phyloP scores from a whole-genome alignment of 257 asterid genomes.

The Solanum sitiens region DNA sequence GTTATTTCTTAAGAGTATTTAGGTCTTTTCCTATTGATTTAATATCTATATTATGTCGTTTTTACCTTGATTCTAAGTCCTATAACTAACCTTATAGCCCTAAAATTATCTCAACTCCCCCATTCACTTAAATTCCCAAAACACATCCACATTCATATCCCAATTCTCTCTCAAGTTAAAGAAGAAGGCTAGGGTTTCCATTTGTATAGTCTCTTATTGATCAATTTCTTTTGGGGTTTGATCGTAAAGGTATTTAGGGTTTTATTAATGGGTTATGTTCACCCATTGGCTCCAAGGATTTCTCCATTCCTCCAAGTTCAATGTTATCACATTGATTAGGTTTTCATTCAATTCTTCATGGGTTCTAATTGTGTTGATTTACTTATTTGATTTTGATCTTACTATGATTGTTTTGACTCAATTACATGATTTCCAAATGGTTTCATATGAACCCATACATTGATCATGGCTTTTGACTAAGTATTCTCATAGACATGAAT shows the following conservation, averaged over 20 bases:
- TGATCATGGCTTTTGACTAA: background rate
- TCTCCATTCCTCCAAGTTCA: background rate
- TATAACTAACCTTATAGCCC: too few species aligned
- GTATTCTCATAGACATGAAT: background rate
- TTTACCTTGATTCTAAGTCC: background rate
- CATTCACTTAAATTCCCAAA: background rate
- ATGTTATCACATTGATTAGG: background rate
- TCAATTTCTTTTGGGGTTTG: too few species aligned
- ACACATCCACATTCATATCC: background rate
- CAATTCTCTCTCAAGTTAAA: background rate
- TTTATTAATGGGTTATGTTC: background rate
- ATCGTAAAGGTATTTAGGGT: background rate
- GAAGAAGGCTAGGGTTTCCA: background rate
- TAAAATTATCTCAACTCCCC: background rate
- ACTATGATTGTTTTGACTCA: background rate
- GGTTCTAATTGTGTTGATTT: background rate
- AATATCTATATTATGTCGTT: too few species aligned
- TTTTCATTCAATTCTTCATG: background rate
- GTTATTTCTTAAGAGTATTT: background rate
- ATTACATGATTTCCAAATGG: background rate
- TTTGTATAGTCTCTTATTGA: too few species aligned
- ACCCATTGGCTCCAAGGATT: background rate
- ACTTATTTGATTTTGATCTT: too few species aligned
- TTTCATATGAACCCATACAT: background rate
- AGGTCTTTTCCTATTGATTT: background rate